Conservation (phyloP, 495 filamentous ascomycete species). For the Tuber melanosporum region DNA sequence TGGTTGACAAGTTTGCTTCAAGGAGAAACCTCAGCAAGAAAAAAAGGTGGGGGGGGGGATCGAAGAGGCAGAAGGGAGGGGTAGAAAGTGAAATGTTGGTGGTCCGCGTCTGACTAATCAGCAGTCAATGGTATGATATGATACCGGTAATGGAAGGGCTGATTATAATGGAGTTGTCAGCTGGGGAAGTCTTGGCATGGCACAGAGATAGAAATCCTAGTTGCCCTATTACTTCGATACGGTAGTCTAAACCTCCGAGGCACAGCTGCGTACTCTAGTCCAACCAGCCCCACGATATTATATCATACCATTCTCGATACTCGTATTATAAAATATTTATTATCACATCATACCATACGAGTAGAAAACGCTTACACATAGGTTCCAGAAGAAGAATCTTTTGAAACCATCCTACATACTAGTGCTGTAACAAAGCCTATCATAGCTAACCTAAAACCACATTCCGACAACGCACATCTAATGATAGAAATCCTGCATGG, state of each 20-base stretch:
- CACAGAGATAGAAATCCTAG: not conserved
- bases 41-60: constrained; percentile 43
- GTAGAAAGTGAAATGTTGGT: constrained; percentile 39
- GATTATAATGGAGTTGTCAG: not conserved
- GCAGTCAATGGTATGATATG: not conserved
- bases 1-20: constrained; percentile 40
- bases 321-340: not conserved
- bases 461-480: not conserved
- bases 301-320: not conserved
- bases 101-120: constrained; percentile 37
- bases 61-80: constrained; percentile 30
- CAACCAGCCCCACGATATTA: not conserved
- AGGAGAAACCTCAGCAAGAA: constrained; percentile 36
- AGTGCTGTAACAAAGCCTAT: not conserved
- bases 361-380: not conserved
- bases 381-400: not conserved
- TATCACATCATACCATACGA: not conserved
- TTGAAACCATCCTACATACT: not conserved
- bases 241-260: not conserved
- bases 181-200: not conserved
- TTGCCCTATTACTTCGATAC: not conserved
- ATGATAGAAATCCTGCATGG: not conserved
- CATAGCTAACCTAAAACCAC: not conserved
- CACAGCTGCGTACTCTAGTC: not conserved
- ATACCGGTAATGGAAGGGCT: not conserved